Conservation (phyloP, 768 basidiomycete genomes). For the Pulveroboletus sp. region DNA sequence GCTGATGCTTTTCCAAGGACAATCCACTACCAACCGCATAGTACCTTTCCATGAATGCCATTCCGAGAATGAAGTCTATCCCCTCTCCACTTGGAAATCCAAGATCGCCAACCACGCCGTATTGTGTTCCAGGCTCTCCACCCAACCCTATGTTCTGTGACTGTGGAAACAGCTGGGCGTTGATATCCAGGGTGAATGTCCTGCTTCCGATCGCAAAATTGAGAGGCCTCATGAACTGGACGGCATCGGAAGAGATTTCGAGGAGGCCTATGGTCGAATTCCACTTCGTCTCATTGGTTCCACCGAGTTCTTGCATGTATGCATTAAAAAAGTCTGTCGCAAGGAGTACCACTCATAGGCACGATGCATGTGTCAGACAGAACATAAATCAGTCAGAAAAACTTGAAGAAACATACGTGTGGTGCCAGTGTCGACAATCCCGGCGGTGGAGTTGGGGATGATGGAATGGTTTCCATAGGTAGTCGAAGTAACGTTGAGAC, state of each 20-base stretch:
- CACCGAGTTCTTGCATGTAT: constrained; percentile 17
- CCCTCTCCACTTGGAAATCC: constrained; percentile 8
- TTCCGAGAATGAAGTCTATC: constrained; percentile 10
- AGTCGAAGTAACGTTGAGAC: constrained; percentile 23
- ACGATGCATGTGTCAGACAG: not conserved
- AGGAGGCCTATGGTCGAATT: constrained; percentile 12
- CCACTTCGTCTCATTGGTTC: constrained; percentile 10
- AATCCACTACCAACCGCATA: constrained; percentile 6
- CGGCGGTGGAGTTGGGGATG: constrained; percentile 23
- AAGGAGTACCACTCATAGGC: constrained; percentile 17
- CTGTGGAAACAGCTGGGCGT: constrained; percentile 18
- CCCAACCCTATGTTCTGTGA: constrained; percentile 16
- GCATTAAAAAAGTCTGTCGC: constrained; percentile 18
- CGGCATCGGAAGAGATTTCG: constrained; percentile 13
- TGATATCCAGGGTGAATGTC: constrained; percentile 18
- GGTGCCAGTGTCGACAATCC: constrained; percentile 23
- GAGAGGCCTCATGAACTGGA: constrained; percentile 15
- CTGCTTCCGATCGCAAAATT: constrained; percentile 10
- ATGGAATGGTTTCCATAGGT: constrained; percentile 13
- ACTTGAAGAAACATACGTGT: constrained; percentile 16
- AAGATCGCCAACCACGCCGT: constrained; percentile 3
- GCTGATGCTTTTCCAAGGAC: not conserved
- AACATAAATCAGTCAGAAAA: not conserved
- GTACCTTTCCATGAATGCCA: constrained; percentile 13
- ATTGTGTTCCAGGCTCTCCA: constrained; percentile 8